These are phyloP conservation scores for Colletotrichum navitas DNA, from an alignment of 2,329 filamentous ascomycete species.

Conservation along the genomic window DNA sequence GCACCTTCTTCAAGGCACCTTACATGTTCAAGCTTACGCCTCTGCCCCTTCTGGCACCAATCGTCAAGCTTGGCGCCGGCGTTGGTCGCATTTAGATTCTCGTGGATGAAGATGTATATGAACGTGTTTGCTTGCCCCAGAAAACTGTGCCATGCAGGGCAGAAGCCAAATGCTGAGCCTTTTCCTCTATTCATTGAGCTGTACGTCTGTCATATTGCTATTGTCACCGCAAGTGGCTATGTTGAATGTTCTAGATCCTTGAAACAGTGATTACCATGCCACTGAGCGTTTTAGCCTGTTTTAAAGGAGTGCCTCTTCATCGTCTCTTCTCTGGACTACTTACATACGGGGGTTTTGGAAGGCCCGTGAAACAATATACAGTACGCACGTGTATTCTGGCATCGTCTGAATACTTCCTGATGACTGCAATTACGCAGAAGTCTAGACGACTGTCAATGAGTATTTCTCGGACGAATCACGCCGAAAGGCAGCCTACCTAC, in stretches of 20 bases:
- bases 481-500: neutral
- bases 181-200: neutral
- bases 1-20: slow-evolving; percentile 61
- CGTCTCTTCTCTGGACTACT: too few species aligned
- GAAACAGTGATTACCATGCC: neutral
- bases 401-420: neutral
- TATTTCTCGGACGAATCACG: neutral
- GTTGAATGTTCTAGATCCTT: neutral
- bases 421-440: fast-evolving
- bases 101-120: neutral
- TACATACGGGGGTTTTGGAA: too few species aligned
- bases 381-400: neutral
- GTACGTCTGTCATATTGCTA: neutral
- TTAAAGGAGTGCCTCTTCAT: neutral
- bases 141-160: neutral
- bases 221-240: neutral
- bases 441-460: neutral
- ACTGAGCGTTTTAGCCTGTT: neutral
- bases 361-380: neutral
- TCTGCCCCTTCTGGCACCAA: slow-evolving; percentile 55
- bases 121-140: neutral
- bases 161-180: neutral
- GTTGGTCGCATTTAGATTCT: slow-evolving; percentile 55
- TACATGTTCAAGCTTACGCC: slow-evolving; percentile 64
- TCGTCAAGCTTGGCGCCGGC: slow-evolving; percentile 59